Evolutionary conservation across 805 yeast genomes (phyloP), one percentile per base, ranked within the genome.

Genomic region (Candida odintsovae): DNA sequence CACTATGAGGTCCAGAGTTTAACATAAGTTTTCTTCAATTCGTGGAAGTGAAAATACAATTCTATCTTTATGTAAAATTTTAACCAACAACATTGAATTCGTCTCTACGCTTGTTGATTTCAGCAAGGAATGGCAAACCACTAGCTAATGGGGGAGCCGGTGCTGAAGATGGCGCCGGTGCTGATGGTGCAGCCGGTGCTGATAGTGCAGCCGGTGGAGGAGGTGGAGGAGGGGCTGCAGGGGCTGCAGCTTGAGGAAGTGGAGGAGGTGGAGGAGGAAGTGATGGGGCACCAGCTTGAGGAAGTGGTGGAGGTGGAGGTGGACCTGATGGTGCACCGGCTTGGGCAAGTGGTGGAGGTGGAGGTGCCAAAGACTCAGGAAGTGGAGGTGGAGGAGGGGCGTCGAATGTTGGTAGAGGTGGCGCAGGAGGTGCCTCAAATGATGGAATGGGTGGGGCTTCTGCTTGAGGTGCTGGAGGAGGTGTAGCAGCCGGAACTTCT

Each of bases 51-150:
- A 33, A 19, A 33, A 33, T 33, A 33, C 36, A 18, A 16, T 18
- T 33, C 36, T 33, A 33, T 33, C 36, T 18, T 33, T 16, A 13
- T 33, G 10, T 36, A 33, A 18, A 16, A 4, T 12, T 18, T 19
- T 62, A 73, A 16, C 68, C 74, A n/a, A 73, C 71, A 33, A 71
- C 76, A 55, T 66, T 66, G 22, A 69, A 53, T 16, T 75, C 78
- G 47, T 71, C 75, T 50, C 81, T 65, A 50, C 72, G 70, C 29
- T 67, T 70, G 53, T 74, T 75, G 44, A 77, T 76, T 49, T 77
- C 75, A 4, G 75, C 71, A 12, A 77, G 62, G 55, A 76, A 76
- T 4, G 81, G 80, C 16, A 75, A 56, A 1, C 75, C 72, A 3
- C 73, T 75, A 11, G 61, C 56, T 3, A 40, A 18, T 33, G 56